Evolutionary conservation across 2,329 filamentous ascomycete species (phyloP).

Genomic region (Samsoniella hepiali): DNA sequence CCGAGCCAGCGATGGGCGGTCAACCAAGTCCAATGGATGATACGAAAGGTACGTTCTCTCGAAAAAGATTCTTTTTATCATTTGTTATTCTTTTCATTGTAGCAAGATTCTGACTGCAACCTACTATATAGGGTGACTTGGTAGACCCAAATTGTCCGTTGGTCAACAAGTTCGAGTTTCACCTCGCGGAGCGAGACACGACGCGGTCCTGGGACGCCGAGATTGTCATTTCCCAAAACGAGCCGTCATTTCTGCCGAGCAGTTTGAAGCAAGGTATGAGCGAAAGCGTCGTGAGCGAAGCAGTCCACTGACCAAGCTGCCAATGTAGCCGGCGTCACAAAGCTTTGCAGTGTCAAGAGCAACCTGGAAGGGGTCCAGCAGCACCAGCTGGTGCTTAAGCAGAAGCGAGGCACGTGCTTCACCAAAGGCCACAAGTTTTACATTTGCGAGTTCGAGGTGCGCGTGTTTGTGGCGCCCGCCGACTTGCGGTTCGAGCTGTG

Average conservation of each 20-base stretch:
- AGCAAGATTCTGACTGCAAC: background rate
- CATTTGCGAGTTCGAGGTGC: slow-evolving; percentile 45
- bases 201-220: slow-evolving; percentile 37
- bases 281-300: background rate
- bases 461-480: slow-evolving; percentile 53
- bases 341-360: slow-evolving; percentile 40
- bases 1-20: slow-evolving; percentile 37
- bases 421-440: slow-evolving; percentile 36
- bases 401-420: slow-evolving; percentile 35
- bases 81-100: too few species aligned
- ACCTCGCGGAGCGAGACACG: slow-evolving; percentile 31
- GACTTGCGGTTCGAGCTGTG: slow-evolving; percentile 49
- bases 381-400: slow-evolving; percentile 36
- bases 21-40: slow-evolving; percentile 43
- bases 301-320: background rate
- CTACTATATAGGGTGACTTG: slow-evolving; percentile 34
- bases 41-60: slow-evolving; percentile 32
- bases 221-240: slow-evolving; percentile 40
- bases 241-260: slow-evolving; percentile 34
- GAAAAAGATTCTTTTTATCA: too few species aligned
- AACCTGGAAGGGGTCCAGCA: slow-evolving; percentile 40
- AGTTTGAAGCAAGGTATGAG: slow-evolving; percentile 37
- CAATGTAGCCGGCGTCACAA: slow-evolving; percentile 33
- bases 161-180: slow-evolving; percentile 34
- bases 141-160: slow-evolving; percentile 36